A percentile compares a stretch with the other conserved stretches of the same genome.
phyloP scores from a whole-genome alignment of 2,329 filamentous ascomycete species.

The Colletotrichum sp. region DNA sequence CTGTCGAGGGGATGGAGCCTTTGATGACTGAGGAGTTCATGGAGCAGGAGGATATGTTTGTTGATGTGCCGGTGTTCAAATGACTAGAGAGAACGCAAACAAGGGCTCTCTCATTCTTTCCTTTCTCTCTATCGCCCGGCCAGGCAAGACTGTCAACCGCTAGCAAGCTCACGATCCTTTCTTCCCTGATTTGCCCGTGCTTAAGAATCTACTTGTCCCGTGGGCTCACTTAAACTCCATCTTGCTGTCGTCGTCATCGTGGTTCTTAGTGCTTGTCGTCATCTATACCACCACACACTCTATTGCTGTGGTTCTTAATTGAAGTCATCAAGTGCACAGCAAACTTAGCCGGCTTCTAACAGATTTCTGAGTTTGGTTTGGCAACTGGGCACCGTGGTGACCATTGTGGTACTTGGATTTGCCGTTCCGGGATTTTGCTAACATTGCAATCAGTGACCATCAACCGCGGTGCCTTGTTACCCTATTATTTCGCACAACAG shows the following conservation, averaged over 20 bases:
- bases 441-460: background rate
- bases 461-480: background rate
- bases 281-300: too few species aligned
- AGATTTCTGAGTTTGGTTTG: background rate
- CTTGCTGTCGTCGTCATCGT: too few species aligned
- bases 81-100: background rate
- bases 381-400: background rate
- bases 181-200: too few species aligned
- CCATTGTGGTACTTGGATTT: background rate
- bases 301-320: too few species aligned
- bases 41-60: background rate
- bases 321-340: too few species aligned
- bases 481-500: background rate
- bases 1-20: background rate
- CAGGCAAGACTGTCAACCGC: background rate
- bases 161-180: background rate
- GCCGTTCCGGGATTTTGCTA: background rate
- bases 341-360: too few species aligned
- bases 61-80: background rate
- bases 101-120: background rate
- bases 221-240: too few species aligned
- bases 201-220: too few species aligned
- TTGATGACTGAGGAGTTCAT: accelerated
- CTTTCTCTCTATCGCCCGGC: background rate
- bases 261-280: too few species aligned